These are phyloP conservation scores for Penicillium hordei DNA, from an alignment of 2,329 filamentous ascomycete genomes.

Conservation along the genomic window DNA sequence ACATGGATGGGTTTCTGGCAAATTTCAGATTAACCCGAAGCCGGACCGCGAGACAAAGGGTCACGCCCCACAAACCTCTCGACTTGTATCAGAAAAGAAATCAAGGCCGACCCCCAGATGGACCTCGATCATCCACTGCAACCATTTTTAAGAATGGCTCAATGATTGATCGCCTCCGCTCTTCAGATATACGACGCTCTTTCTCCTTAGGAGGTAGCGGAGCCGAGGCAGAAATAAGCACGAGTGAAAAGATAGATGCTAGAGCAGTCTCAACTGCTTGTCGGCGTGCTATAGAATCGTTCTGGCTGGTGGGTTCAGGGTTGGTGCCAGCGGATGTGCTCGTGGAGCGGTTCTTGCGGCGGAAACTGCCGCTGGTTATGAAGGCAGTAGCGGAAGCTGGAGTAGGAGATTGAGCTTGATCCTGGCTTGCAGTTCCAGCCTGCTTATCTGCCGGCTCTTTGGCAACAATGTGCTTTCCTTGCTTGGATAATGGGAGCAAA, in stretches of 20 bases:
- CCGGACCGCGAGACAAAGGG: neutral
- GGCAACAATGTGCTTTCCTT: constrained; percentile 5
- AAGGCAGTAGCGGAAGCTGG: constrained; percentile 30
- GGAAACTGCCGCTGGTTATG: constrained; percentile 32
- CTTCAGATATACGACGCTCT: constrained; percentile 61
- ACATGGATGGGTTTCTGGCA: neutral
- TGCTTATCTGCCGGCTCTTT: constrained; percentile 3
- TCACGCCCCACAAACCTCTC: neutral
- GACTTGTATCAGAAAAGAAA: neutral
- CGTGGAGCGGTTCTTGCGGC: constrained; percentile 28
- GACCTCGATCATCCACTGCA: constrained; percentile 35
- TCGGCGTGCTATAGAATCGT: constrained; percentile 55
- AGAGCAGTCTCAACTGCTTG: constrained; percentile 61
- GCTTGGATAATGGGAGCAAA: neutral
- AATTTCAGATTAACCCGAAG: neutral
- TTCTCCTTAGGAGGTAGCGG: constrained; percentile 50
- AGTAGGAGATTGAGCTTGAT: constrained; percentile 14
- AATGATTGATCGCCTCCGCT: constrained; percentile 64
- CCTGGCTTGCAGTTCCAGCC: constrained; percentile 2
- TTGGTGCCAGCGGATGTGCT: constrained; percentile 28
- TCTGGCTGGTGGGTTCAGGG: neutral
- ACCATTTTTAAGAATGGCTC: constrained; percentile 65
- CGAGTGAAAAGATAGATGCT: constrained; percentile 63
- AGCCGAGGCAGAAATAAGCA: constrained; percentile 57
- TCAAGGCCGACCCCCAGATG: constrained; percentile 32